Evolutionary conservation across 306 rosid species (phyloP).

Genomic region (Inga oerstediana): DNA sequence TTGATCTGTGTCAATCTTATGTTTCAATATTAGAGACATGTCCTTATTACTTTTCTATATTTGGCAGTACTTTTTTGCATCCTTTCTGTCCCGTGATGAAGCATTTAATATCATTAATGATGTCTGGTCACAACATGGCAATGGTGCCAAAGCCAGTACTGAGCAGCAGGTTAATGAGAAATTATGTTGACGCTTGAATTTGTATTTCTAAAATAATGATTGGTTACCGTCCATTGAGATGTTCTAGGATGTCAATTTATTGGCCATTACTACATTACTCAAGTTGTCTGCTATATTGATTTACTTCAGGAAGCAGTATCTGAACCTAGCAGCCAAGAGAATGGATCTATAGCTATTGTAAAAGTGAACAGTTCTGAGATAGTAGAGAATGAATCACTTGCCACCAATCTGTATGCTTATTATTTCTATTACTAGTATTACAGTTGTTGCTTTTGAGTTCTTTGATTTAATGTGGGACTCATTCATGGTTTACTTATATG

Average conservation of each 20-base stretch:
- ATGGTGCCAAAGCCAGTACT: slow-evolving; percentile 44
- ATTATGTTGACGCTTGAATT: slow-evolving; percentile 9
- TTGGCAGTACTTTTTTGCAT: slow-evolving; percentile 88
- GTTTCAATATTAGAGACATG: slow-evolving; percentile 28
- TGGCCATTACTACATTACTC: slow-evolving; percentile 24
- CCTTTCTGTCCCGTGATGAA: slow-evolving; percentile 94
- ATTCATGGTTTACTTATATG: slow-evolving; percentile 27
- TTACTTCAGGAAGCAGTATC: slow-evolving; percentile 63
- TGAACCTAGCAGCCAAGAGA: slow-evolving; percentile 62
- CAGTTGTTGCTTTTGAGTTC: slow-evolving; percentile 7
- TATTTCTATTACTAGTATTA: not conserved
- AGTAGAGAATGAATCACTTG: slow-evolving; percentile 45
- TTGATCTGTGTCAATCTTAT: slow-evolving; percentile 20
- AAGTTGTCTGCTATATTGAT: slow-evolving; percentile 33
- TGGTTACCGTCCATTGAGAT: not conserved
- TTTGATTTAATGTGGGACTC: slow-evolving; percentile 27
- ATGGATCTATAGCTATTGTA: slow-evolving; percentile 47
- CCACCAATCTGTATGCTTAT: slow-evolving; percentile 54
- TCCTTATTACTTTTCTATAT: slow-evolving; percentile 36
- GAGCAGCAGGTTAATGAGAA: slow-evolving; percentile 63
- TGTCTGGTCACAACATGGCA: slow-evolving; percentile 65
- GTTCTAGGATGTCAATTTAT: not conserved
- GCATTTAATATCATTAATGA: slow-evolving; percentile 83
- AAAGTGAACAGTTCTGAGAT: slow-evolving; percentile 40
- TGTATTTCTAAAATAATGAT: not conserved